A percentile compares a stretch with the other conserved stretches of the same genome.
phyloP scores from a whole-genome alignment of 2,329 filamentous ascomycete species.

The Trichoderma koningiopsis region DNA sequence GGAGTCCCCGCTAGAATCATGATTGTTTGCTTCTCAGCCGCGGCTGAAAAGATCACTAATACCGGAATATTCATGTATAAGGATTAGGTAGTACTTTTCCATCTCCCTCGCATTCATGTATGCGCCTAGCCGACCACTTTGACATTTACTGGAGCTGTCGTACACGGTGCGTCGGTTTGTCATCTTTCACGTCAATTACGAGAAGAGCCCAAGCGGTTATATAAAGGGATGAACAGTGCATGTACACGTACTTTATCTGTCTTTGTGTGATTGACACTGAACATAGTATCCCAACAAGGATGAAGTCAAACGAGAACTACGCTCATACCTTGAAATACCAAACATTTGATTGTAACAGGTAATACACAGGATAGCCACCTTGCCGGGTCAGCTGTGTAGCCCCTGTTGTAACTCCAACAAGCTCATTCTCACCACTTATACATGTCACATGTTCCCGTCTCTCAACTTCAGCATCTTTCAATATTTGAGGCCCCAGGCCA shows the following conservation, averaged over 20 bases:
- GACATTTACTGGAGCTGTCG: neutral
- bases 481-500: neutral
- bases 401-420: neutral
- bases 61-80: neutral
- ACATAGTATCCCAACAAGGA: neutral
- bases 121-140: neutral
- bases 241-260: too few relatives aligned
- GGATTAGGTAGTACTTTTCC: neutral
- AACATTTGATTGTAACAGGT: neutral
- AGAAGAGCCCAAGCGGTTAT: neutral
- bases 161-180: neutral
- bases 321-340: neutral
- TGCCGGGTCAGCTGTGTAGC: neutral
- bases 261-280: neutral
- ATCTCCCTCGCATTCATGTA: neutral
- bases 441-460: neutral
- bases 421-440: neutral
- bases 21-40: neutral
- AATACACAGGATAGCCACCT: neutral
- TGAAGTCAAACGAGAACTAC: neutral
- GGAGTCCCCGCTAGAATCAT: neutral
- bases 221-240: neutral
- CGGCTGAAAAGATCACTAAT: constrained; percentile 3
- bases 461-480: neutral
- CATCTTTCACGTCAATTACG: neutral